Conservation (phyloP, 768 basidiomycete species). For the Lentinula aciculospora region DNA sequence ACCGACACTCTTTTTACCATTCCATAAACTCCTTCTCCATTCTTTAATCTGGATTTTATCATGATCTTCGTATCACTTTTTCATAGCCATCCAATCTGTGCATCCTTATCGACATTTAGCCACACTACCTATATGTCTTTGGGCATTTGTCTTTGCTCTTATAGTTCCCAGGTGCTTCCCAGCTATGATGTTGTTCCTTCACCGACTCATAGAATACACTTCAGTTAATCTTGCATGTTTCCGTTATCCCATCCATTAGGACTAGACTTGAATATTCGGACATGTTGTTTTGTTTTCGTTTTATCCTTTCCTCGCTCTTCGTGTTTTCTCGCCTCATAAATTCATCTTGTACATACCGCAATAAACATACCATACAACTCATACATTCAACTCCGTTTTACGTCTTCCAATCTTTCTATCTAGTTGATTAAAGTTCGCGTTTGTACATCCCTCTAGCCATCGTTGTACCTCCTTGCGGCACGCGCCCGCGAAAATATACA, state of each 20-base stretch:
- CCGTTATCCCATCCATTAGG: neutral
- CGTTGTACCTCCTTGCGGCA: too few species aligned
- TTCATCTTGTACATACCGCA: neutral
- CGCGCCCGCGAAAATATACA: too few species aligned
- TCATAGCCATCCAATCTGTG: neutral
- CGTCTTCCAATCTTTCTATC: neutral
- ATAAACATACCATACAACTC: neutral
- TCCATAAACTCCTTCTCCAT: neutral
- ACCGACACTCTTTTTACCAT: neutral
- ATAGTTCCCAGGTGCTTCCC: too few species aligned
- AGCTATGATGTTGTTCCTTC: neutral
- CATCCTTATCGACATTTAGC: neutral
- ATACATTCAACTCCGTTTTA: neutral
- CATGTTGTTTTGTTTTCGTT: slow-evolving; percentile 2
- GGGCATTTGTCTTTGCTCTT: too few species aligned
- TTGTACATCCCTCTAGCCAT: too few species aligned
- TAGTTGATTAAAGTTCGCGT: too few species aligned
- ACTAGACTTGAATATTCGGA: slow-evolving; percentile 2
- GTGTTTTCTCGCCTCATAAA: neutral
- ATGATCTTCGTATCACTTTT: neutral
- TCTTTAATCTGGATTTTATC: neutral
- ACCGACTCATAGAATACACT: neutral
- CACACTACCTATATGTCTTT: neutral
- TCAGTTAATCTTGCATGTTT: slow-evolving; percentile 3
- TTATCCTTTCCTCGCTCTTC: neutral